Evolutionary conservation across 2,329 filamentous ascomycete species (phyloP), one percentile per base, ranked within the genome.

Genomic region (Aspergillus amoenus): DNA sequence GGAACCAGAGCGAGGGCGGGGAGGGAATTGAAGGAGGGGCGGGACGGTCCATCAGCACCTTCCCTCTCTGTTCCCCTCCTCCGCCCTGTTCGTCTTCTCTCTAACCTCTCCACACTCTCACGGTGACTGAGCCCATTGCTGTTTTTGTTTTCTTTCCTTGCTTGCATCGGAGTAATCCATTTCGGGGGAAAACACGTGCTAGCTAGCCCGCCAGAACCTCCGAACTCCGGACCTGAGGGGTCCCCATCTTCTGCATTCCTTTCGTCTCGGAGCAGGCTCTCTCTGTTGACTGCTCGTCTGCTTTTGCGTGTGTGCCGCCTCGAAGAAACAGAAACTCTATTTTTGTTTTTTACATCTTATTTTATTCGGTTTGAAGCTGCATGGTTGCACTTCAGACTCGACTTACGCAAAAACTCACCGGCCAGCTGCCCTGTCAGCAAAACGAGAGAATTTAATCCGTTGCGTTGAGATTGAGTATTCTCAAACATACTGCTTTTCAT

Each of bases 1-100:
- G 34, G 34, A 37, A 15, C 15, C 34, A 37, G 34, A 37, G 40
- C 39, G 49, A 55, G 76, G 75, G 78, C 18, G 74, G 70, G 27
- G 27, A 30, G 27, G 27, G 8, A 30, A 30, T 11, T 30, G 27
- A 42, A 78, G 69, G 54, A 74, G 75, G 56, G 52, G 52, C 52
- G 52, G 52, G 42, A 34, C 27, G 8, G 3, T 21, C 27, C 32
- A 42, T 12, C 27, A 5, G 27, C n/a, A 34, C 27, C 30, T 17
- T 49, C 45, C 46, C 43, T 43, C 17, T 32, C 37, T 22, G 5
- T 43, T 21, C 21, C 39, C 41, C 30, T 45, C 21, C 42, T 47
- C 51, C 51, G 51, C 51, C 34, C 22, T 52, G 17, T 21, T 45
- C 30, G 48, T 47, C 34, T 48, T 21, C 11, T 37, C 13, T 42